Percentiles rank a stretch among this genome's conserved stretches.
phyloP scores from a whole-genome alignment of 1,284 basidiomycete species.

The Cryptococcus floricola region DNA sequence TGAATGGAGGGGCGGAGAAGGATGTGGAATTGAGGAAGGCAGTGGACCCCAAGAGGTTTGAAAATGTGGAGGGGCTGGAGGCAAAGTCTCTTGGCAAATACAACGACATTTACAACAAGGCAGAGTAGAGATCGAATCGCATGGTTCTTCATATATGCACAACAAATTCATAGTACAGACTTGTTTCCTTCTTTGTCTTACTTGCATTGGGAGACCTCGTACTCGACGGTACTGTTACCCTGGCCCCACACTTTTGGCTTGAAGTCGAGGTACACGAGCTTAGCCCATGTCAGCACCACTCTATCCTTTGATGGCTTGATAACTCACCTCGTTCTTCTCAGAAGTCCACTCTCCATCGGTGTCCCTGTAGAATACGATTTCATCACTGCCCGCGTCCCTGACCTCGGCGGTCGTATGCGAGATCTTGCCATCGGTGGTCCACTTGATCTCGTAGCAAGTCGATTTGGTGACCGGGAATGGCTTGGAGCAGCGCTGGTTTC shows the following conservation, averaged over 20 bases:
- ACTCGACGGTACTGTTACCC: conserved; percentile 43
- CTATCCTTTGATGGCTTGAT: neutral
- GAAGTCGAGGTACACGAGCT: conserved; percentile 49
- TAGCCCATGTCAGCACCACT: neutral
- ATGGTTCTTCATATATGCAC: neutral
- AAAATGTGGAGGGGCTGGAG: conserved; percentile 5
- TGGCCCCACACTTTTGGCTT: conserved; percentile 44
- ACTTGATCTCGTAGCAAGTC: conserved; percentile 45
- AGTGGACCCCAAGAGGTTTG: conserved; percentile 35
- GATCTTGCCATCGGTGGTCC: conserved; percentile 46
- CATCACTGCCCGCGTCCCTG: conserved; percentile 41
- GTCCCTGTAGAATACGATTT: conserved; percentile 47
- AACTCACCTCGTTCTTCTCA: conserved; percentile 44
- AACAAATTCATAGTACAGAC: conserved; percentile 1
- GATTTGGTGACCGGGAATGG: conserved; percentile 45
- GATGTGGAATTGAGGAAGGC: conserved; percentile 14
- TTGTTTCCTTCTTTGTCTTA: conserved; percentile 13
- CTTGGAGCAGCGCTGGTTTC: conserved; percentile 43
- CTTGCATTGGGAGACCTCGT: conserved; percentile 42
- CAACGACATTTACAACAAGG: conserved; percentile 30
- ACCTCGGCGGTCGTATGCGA: conserved; percentile 48
- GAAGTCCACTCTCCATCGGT: conserved; percentile 47
- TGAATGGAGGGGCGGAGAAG: neutral
- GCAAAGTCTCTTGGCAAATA: conserved; percentile 19
- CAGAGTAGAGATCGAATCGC: neutral